These are phyloP conservation scores for Tardiomyces digboiensis DNA, from an alignment of 1,139 yeast species.

Conservation along the genomic window DNA sequence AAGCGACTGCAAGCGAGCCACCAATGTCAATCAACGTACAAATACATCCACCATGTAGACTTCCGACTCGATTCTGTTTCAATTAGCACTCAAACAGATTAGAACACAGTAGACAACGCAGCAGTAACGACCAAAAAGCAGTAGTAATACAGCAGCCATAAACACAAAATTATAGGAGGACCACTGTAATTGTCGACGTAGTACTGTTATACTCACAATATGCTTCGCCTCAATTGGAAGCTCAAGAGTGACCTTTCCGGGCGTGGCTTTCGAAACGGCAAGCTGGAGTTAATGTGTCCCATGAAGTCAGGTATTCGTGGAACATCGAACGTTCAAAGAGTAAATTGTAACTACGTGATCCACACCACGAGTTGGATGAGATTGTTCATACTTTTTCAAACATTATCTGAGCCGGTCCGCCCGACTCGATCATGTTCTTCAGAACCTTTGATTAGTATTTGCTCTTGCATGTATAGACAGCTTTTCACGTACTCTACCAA, in stretches of 20 bases:
- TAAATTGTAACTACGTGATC: neutral
- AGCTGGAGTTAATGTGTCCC: slow-evolving; percentile 18
- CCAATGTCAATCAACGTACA: slow-evolving; percentile 33
- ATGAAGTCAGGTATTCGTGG: too few species aligned
- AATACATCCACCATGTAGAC: slow-evolving; percentile 34
- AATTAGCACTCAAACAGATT: neutral
- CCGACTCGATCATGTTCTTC: neutral
- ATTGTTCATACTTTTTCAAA: neutral
- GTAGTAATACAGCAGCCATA: too few species aligned
- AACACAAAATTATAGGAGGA: too few species aligned
- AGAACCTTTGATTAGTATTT: neutral
- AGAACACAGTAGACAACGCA: too few species aligned
- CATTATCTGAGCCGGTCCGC: neutral
- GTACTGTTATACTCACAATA: too few species aligned
- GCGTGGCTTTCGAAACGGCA: slow-evolving; percentile 20
- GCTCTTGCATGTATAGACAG: too few species aligned
- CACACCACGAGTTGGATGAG: neutral
- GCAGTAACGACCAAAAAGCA: too few species aligned
- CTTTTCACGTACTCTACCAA: neutral
- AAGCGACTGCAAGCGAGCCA: slow-evolving; percentile 36
- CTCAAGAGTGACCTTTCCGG: slow-evolving; percentile 26
- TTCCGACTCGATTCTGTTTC: slow-evolving; percentile 27
- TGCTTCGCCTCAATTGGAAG: slow-evolving; percentile 28
- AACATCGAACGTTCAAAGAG: too few species aligned
- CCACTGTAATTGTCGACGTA: too few species aligned